phyloP scores from a whole-genome alignment of 345 rosid species.

The Ceriops decandra region DNA sequence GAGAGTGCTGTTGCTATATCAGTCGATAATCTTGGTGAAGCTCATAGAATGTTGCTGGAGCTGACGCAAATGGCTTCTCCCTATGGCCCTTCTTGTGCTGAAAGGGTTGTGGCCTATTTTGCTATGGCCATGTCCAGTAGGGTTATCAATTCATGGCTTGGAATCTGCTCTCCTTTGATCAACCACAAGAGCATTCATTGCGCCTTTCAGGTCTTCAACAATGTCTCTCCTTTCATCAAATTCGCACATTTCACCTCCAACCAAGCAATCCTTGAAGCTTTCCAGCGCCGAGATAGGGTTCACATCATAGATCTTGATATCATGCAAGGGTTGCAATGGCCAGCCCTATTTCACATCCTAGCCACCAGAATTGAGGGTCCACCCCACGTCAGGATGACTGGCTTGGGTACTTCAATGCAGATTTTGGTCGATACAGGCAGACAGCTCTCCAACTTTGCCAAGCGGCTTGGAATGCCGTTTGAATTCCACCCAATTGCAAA shows the following conservation, averaged over 20 bases:
- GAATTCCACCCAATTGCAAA: conserved; percentile 60
- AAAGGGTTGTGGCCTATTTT: conserved; percentile 65
- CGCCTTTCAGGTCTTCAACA: conserved; percentile 56
- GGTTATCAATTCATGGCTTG: conserved; percentile 65
- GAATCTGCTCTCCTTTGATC: conserved; percentile 52
- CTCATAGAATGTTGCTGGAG: conserved; percentile 59
- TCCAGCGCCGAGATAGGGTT: conserved; percentile 45
- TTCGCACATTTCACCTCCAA: conserved; percentile 71
- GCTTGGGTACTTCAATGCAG: conserved; percentile 52
- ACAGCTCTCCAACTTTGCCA: conserved; percentile 59
- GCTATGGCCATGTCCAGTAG: conserved; percentile 63
- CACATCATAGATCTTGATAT: conserved; percentile 67
- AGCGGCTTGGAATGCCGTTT: conserved; percentile 51
- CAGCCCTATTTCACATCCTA: conserved; percentile 64
- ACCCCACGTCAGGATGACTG: conserved; percentile 56
- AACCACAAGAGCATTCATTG: conserved; percentile 36
- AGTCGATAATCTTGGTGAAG: conserved; percentile 59
- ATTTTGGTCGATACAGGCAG: conserved; percentile 51
- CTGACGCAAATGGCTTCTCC: conserved; percentile 70
- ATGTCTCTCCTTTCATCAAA: conserved; percentile 58
- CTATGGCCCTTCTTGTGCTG: conserved; percentile 54
- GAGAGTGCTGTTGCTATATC: conserved; percentile 69
- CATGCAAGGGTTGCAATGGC: conserved; percentile 81
- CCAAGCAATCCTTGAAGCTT: conserved; percentile 70
- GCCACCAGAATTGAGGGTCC: conserved; percentile 60